Evolutionary conservation across 768 basidiomycete species (phyloP).

Genomic region (Suillus cothurnatus): DNA sequence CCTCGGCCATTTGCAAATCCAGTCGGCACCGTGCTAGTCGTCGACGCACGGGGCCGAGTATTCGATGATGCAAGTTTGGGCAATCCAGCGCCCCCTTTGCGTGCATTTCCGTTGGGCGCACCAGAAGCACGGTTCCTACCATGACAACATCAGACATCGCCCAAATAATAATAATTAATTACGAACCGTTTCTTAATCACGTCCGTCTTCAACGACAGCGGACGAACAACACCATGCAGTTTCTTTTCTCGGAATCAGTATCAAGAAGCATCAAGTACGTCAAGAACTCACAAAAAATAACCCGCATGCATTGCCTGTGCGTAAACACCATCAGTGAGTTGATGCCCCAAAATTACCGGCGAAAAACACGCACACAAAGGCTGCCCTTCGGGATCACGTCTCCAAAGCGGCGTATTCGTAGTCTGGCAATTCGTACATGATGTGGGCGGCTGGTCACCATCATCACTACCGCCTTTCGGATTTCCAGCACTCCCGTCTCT

Average conservation of each 20-base stretch:
- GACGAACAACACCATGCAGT: constrained; percentile 93
- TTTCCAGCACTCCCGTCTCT: constrained; percentile 32
- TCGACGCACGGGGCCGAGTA: constrained; percentile 69
- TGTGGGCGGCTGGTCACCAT: constrained; percentile 73
- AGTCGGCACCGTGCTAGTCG: constrained; percentile 59
- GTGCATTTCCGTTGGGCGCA: constrained; percentile 61
- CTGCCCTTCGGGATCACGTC: constrained; percentile 90
- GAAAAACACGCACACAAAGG: constrained; percentile 69
- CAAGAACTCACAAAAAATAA: constrained; percentile 80
- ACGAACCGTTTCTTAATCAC: constrained; percentile 93
- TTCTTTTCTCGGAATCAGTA: constrained; percentile 56
- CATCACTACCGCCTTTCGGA: constrained; percentile 53
- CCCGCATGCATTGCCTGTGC: constrained; percentile 84
- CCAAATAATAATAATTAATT: constrained; percentile 1
- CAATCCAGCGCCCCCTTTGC: constrained; percentile 61
- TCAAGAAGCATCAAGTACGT: neutral
- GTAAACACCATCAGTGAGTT: constrained; percentile 15
- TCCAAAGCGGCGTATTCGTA: constrained; percentile 92
- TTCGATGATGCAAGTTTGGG: constrained; percentile 79
- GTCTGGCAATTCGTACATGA: constrained; percentile 95
- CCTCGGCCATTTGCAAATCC: constrained; percentile 45
- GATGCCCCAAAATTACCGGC: constrained; percentile 8
- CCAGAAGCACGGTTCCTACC: constrained; percentile 81
- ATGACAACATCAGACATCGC: neutral
- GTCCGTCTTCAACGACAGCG: constrained; percentile 94